phyloP scores from a whole-genome alignment of 78 protist species.

The Dictyostelium intermedium region DNA sequence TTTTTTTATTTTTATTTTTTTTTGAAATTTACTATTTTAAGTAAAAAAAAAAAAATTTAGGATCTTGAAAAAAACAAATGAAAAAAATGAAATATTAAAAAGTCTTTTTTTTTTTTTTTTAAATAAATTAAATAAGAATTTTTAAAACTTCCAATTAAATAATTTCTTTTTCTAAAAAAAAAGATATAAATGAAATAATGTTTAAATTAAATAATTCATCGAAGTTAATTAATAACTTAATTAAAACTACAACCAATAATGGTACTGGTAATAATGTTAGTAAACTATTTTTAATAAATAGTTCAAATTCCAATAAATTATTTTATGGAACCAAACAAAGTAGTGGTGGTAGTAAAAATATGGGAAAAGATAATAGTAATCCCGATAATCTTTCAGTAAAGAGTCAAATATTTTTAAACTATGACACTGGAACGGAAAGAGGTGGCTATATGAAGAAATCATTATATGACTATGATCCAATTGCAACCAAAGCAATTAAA shows the following conservation, averaged over 20 bases:
- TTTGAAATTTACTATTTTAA: too few relatives aligned
- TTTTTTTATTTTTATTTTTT: too few relatives aligned
- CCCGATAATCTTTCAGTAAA: background rate
- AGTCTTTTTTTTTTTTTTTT: too few relatives aligned
- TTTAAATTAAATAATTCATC: background rate
- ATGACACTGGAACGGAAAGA: background rate
- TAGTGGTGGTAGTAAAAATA: background rate
- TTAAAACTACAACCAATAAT: background rate
- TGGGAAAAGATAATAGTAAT: background rate
- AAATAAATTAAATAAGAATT: too few relatives aligned
- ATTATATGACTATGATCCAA: slow-evolving; percentile 47
- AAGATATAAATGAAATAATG: background rate
- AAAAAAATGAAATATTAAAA: background rate
- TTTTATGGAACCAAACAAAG: background rate
- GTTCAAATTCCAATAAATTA: background rate
- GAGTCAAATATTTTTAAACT: background rate
- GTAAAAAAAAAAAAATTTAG: too few relatives aligned
- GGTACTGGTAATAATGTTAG: background rate
- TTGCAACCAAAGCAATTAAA: background rate
- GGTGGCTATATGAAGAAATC: slow-evolving; percentile 4
- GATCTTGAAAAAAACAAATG: background rate
- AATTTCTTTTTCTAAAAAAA: background rate
- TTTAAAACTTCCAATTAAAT: background rate
- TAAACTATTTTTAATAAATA: too few relatives aligned
- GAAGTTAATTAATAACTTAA: background rate